phyloP scores from a whole-genome alignment of 495 filamentous ascomycete species.

The Ramalina peruviana region DNA sequence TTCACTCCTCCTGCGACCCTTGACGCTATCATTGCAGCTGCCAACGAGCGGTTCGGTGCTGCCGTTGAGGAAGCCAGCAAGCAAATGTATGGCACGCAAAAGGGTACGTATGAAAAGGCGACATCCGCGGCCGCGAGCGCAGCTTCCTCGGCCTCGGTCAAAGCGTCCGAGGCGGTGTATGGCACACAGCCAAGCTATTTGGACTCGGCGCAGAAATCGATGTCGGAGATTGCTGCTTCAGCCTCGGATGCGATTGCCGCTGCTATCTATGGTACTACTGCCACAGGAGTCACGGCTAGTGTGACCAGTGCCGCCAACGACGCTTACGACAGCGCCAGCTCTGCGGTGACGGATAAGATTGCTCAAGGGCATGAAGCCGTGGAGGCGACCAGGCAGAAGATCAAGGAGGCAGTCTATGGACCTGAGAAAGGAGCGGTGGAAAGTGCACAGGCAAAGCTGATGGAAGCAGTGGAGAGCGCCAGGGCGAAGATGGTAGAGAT shows the following conservation, averaged over 20 bases:
- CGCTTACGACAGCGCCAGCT: constrained; percentile 21
- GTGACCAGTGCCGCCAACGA: constrained; percentile 24
- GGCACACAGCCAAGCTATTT: constrained; percentile 36
- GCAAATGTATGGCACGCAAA: constrained; percentile 45
- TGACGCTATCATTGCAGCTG: constrained; percentile 43
- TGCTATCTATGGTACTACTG: constrained; percentile 39
- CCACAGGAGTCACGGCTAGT: constrained; percentile 22
- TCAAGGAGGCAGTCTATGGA: constrained; percentile 29
- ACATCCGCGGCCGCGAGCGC: constrained; percentile 35
- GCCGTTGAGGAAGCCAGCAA: constrained; percentile 46
- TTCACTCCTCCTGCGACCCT: constrained; percentile 45
- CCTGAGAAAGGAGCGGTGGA: constrained; percentile 40
- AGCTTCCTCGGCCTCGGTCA: constrained; percentile 33
- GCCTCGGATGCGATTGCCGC: constrained; percentile 35
- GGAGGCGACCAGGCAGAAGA: constrained; percentile 15
- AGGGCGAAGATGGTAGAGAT: constrained; percentile 33
- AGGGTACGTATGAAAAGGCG: constrained; percentile 39
- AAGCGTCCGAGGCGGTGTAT: constrained; percentile 41
- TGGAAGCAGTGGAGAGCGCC: constrained; percentile 34
- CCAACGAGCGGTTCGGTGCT: constrained; percentile 39
- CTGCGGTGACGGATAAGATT: constrained; percentile 20
- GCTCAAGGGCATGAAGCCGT: constrained; percentile 18
- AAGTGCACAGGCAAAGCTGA: constrained; percentile 34
- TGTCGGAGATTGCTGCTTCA: constrained; percentile 36
- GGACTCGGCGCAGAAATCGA: constrained; percentile 32